These are phyloP conservation scores for Fusarium tjaetaba DNA, from an alignment of 2,329 filamentous ascomycete species.

Conservation along the genomic window DNA sequence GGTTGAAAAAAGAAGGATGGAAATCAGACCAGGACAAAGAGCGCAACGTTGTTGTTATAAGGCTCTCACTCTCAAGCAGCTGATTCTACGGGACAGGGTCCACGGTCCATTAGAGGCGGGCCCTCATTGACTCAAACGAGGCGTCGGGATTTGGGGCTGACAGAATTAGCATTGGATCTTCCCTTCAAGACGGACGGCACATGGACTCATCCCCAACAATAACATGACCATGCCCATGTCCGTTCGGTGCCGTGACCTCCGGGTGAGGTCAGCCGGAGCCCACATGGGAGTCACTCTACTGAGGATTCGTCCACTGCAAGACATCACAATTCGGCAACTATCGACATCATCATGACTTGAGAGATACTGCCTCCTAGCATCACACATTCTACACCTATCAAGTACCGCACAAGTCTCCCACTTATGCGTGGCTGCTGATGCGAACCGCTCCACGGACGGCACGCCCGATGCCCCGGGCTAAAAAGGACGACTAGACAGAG, in stretches of 20 bases:
- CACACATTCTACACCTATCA: neutral
- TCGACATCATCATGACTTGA: constrained; percentile 15
- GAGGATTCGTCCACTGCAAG: constrained; percentile 5
- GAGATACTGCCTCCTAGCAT: neutral
- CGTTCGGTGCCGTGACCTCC: constrained; percentile 38
- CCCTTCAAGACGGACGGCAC: constrained; percentile 19
- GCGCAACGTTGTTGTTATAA: constrained; percentile 34
- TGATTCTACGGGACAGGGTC: constrained; percentile 20
- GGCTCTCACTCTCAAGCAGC: constrained; percentile 3
- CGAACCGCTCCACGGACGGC: constrained; percentile 7
- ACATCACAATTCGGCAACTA: constrained; percentile 20
- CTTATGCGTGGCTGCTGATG: constrained; percentile 24
- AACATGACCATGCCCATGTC: constrained; percentile 25
- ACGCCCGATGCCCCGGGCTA: constrained; percentile 17
- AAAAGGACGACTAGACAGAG: neutral
- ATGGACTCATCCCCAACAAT: constrained; percentile 2
- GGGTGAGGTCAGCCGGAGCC: constrained; percentile 39
- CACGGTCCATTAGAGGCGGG: constrained; percentile 21
- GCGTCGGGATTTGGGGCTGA: constrained; percentile 15
- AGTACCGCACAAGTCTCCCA: constrained; percentile 14
- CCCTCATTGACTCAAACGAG: constrained; percentile 14
- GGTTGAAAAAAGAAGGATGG: constrained; percentile 1
- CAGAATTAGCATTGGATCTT: neutral
- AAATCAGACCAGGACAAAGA: constrained; percentile 23
- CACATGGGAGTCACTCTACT: constrained; percentile 15